Evolutionary conservation across 306 rosid genomes (phyloP).

Genomic region (Psophocarpus tetragonolobus): DNA sequence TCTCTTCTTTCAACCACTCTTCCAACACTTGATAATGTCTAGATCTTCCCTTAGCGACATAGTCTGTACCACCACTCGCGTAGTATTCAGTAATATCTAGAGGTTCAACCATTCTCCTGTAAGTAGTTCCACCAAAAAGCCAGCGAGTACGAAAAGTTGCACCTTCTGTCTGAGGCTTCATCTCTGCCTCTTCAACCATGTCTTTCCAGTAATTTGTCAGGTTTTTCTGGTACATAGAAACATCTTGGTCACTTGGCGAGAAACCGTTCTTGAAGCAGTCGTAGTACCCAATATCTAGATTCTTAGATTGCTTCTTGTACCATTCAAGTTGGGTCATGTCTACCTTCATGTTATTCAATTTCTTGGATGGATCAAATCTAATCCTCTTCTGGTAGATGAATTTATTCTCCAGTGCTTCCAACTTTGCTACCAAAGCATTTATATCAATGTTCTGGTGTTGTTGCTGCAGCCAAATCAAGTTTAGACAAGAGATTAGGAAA

Average conservation of each 20-base stretch:
- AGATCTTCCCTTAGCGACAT: constrained; percentile 33
- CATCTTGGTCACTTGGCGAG: constrained; percentile 19
- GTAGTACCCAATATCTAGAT: constrained; percentile 44
- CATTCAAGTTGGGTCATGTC: constrained; percentile 61
- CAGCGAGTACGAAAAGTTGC: constrained; percentile 33
- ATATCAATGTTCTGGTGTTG: not conserved
- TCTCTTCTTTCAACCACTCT: constrained; percentile 35
- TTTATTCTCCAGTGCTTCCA: not conserved
- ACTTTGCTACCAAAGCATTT: not conserved
- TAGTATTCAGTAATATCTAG: constrained; percentile 61
- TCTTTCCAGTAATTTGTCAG: constrained; percentile 55
- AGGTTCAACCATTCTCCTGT: constrained; percentile 72
- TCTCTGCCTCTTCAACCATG: constrained; percentile 49
- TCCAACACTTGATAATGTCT: constrained; percentile 49
- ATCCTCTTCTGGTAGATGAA: not conserved
- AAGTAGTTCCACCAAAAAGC: constrained; percentile 54
- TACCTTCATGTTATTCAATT: constrained; percentile 41
- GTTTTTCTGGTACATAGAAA: not conserved
- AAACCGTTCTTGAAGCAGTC: constrained; percentile 48
- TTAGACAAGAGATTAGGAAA: not conserved
- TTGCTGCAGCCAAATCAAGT: constrained; percentile 22
- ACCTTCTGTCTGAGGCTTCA: constrained; percentile 55
- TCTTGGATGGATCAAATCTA: constrained; percentile 27
- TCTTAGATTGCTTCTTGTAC: constrained; percentile 55
- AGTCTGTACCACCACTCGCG: not conserved